These are phyloP conservation scores for Blumeria hordei DNA, from an alignment of 2,329 filamentous ascomycete genomes.

Conservation along the genomic window DNA sequence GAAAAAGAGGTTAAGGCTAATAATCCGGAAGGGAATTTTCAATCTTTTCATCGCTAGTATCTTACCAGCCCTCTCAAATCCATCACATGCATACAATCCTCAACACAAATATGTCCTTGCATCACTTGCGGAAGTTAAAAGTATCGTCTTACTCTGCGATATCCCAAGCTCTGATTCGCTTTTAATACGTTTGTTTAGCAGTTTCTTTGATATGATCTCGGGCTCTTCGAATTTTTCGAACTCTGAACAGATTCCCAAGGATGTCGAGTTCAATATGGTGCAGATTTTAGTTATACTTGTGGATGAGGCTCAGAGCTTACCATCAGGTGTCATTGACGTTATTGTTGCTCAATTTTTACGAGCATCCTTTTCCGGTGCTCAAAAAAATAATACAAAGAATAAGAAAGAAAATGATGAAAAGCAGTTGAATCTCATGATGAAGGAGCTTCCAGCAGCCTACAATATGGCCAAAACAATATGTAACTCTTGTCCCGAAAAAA, in stretches of 20 bases:
- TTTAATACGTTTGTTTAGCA: constrained; percentile 59
- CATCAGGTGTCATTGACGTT: constrained; percentile 64
- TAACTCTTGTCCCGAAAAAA: constrained; percentile 71
- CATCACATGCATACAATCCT: constrained; percentile 70
- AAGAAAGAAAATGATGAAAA: constrained; percentile 37
- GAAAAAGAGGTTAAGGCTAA: constrained; percentile 4
- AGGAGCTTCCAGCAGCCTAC: constrained; percentile 78
- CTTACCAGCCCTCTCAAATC: constrained; percentile 64
- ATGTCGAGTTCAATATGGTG: constrained; percentile 82
- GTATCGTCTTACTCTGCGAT: constrained; percentile 75
- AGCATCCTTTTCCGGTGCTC: constrained; percentile 39
- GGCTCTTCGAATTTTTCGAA: constrained; percentile 47
- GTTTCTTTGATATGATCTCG: constrained; percentile 79
- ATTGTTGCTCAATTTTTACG: constrained; percentile 91
- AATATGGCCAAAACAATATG: constrained; percentile 92
- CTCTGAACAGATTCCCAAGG: constrained; percentile 70
- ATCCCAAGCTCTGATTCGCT: constrained; percentile 61
- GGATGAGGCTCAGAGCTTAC: constrained; percentile 59
- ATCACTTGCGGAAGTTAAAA: constrained; percentile 81
- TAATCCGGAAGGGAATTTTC: constrained; percentile 57
- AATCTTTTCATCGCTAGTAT: constrained; percentile 64
- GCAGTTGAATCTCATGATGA: constrained; percentile 63
- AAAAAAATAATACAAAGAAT: constrained; percentile 22
- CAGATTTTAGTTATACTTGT: constrained; percentile 64
- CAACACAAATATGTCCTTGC: constrained; percentile 82